Conservation (phyloP, 1,284 basidiomycete species). For the Trichosporon ovoides region DNA sequence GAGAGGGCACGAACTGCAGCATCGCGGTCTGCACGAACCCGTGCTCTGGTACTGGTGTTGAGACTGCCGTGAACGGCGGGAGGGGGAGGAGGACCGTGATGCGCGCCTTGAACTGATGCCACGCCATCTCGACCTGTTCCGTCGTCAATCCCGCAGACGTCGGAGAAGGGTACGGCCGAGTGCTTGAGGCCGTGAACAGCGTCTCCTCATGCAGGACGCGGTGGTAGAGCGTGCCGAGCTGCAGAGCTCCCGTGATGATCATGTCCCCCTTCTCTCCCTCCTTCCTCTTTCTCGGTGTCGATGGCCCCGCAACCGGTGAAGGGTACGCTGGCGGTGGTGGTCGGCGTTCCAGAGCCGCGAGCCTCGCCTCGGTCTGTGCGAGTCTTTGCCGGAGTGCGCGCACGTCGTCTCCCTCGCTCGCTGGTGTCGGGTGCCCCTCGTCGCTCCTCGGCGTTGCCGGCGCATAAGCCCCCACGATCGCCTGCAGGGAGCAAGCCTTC, state of each 20-base stretch:
- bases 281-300: no score
- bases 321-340: background rate
- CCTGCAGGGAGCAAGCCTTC: constrained; percentile 26
- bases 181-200: constrained; percentile 17
- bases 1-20: constrained; percentile 22
- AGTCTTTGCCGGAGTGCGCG: constrained; percentile 13
- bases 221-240: constrained; percentile 6
- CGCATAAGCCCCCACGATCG: constrained; percentile 9
- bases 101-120: constrained; percentile 33
- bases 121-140: constrained; percentile 27
- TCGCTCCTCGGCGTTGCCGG: constrained; percentile 1
- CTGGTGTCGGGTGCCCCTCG: constrained; percentile 4
- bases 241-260: constrained; percentile 13
- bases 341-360: constrained; percentile 1
- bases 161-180: constrained; percentile 23
- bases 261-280: no score
- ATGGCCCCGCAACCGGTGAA: no score
- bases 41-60: constrained; percentile 25
- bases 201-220: constrained; percentile 21
- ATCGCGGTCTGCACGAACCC: constrained; percentile 31
- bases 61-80: constrained; percentile 27
- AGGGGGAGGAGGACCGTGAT: constrained; percentile 29
- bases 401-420: background rate
- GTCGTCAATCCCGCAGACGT: constrained; percentile 16
- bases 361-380: constrained; percentile 14